Conservation (phyloP, 2,329 filamentous ascomycete species). For the Penicillium aurantiogriseum region DNA sequence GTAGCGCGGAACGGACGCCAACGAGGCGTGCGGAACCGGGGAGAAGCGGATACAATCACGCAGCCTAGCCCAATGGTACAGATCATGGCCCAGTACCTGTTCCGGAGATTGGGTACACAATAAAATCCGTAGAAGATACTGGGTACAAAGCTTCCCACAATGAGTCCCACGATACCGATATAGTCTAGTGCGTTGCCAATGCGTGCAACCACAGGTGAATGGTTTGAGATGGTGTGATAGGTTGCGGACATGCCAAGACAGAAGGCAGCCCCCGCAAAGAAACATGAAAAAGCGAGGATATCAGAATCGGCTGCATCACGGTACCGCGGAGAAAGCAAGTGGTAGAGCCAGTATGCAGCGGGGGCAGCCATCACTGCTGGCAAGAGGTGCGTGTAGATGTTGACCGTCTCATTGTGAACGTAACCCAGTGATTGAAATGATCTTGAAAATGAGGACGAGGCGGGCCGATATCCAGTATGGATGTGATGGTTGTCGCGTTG, state of each 20-base stretch:
- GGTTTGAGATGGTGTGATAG: conserved; percentile 82
- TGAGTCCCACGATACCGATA: conserved; percentile 85
- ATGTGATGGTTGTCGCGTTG: conserved; percentile 69
- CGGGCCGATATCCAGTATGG: conserved; percentile 62
- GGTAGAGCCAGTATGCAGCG: conserved; percentile 55
- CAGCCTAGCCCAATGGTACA: conserved; percentile 74
- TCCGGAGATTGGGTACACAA: conserved; percentile 64
- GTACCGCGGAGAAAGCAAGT: conserved; percentile 64
- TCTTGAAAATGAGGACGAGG: conserved; percentile 58
- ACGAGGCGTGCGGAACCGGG: conserved; percentile 76
- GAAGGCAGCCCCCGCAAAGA: conserved; percentile 70
- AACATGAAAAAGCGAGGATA: conserved; percentile 71
- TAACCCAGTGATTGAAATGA: conserved; percentile 61
- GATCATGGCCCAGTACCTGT: conserved; percentile 76
- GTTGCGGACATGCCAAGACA: conserved; percentile 80
- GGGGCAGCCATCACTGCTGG: conserved; percentile 62
- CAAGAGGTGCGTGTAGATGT: conserved; percentile 70
- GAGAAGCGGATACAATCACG: conserved; percentile 71
- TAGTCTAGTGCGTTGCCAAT: conserved; percentile 95
- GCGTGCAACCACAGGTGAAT: conserved; percentile 72
- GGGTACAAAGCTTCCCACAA: conserved; percentile 87
- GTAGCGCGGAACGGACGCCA: conserved; percentile 81
- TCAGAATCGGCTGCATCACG: conserved; percentile 61
- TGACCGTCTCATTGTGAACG: conserved; percentile 68
- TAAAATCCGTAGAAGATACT: conserved; percentile 85